Conservation (phyloP, 306 rosid genomes). For the Dalbergia cultrata region DNA sequence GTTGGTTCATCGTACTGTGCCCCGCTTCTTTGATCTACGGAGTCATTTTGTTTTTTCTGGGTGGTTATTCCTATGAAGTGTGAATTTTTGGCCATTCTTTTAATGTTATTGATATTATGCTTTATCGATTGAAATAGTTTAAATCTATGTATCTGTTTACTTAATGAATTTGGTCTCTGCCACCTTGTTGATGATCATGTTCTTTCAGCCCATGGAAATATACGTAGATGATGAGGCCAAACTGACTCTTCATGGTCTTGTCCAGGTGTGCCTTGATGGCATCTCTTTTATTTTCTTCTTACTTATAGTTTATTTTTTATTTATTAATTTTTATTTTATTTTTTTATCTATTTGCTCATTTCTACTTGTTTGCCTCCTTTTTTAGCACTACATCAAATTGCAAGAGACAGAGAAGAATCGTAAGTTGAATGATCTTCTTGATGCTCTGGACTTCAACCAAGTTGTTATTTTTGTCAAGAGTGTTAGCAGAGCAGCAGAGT, state of each 20-base stretch:
- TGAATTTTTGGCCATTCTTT: background rate
- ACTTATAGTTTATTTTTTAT: background rate
- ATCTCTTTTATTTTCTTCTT: background rate
- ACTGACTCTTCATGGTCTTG: conserved; percentile 86
- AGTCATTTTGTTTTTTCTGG: background rate
- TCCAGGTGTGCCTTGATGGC: conserved; percentile 56
- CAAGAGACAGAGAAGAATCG: conserved; percentile 77
- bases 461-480: conserved; percentile 83
- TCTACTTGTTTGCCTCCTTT: conserved; percentile 19
- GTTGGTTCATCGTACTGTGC: background rate
- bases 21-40: background rate
- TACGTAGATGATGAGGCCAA: conserved; percentile 87
- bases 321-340: background rate
- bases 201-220: conserved; percentile 79
- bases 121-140: background rate
- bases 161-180: background rate
- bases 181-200: conserved; percentile 29
- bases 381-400: conserved; percentile 79
- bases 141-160: background rate
- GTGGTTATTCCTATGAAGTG: conserved; percentile 4
- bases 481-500: conserved; percentile 76
- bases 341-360: conserved; percentile 1
- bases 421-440: conserved; percentile 82
- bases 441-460: conserved; percentile 83
- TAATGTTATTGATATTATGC: conserved; percentile 9